A percentile compares a stretch with the other conserved stretches of the same genome.
Evolutionary conservation across 768 basidiomycete species (phyloP).

Genomic region (Lyophyllum decastes): DNA sequence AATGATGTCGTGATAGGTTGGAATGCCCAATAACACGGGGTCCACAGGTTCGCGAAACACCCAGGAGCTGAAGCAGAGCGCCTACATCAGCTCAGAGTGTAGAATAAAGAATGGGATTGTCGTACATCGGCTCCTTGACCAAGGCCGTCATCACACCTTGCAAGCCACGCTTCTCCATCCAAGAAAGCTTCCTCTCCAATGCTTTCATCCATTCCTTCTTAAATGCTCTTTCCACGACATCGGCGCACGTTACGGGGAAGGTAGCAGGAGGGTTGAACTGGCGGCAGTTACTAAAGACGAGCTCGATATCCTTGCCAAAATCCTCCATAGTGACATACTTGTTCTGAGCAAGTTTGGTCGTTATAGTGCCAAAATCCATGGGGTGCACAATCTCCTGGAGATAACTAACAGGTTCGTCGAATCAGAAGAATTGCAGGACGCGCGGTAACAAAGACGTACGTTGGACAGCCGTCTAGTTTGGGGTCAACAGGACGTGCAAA

Average conservation of each 20-base stretch:
- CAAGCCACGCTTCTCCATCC: slow-evolving; percentile 79
- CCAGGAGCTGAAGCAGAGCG: slow-evolving; percentile 52
- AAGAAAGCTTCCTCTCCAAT: slow-evolving; percentile 70
- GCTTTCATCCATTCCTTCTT: slow-evolving; percentile 86
- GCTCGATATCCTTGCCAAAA: slow-evolving; percentile 76
- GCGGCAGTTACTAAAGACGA: slow-evolving; percentile 88
- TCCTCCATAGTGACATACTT: slow-evolving; percentile 82
- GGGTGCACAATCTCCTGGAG: slow-evolving; percentile 88
- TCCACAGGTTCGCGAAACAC: slow-evolving; percentile 89
- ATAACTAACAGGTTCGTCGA: slow-evolving; percentile 53
- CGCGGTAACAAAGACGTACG: slow-evolving; percentile 51
- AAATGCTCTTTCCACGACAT: slow-evolving; percentile 72
- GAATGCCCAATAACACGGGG: slow-evolving; percentile 78
- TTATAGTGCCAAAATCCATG: slow-evolving; percentile 92
- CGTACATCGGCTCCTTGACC: slow-evolving; percentile 68
- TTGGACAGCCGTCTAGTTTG: slow-evolving; percentile 81
- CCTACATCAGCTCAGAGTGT: slow-evolving; percentile 2
- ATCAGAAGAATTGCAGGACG: background rate
- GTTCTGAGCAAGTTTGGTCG: slow-evolving; percentile 60
- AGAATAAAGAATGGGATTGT: slow-evolving; percentile 5
- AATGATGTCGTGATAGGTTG: slow-evolving; percentile 87
- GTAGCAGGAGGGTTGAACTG: slow-evolving; percentile 88
- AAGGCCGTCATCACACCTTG: slow-evolving; percentile 69
- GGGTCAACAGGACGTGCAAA: slow-evolving; percentile 88
- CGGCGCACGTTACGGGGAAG: slow-evolving; percentile 71